phyloP scores from a whole-genome alignment of 495 filamentous ascomycete genomes.

The Neurospora intermedia region DNA sequence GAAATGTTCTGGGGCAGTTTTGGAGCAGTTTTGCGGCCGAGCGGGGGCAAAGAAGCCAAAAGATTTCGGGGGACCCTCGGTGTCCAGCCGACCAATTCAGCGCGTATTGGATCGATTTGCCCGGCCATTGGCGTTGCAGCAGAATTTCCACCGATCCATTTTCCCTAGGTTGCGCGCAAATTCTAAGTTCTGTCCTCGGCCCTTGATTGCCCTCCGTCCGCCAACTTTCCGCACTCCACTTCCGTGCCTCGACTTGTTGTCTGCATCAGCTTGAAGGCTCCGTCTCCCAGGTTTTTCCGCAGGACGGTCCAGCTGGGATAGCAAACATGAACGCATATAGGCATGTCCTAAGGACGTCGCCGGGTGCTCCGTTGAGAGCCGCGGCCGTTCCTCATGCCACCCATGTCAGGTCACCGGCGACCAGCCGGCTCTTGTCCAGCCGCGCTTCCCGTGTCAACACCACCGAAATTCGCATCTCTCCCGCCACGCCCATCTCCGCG shows the following conservation, averaged over 20 bases:
- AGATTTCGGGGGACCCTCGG: neutral
- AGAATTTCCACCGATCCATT: conserved; percentile 5
- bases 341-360: conserved; percentile 30
- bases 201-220: neutral
- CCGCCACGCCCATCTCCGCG: conserved; percentile 15
- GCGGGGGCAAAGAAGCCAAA: neutral
- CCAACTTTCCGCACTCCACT: neutral
- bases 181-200: conserved; percentile 1
- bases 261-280: conserved; percentile 9
- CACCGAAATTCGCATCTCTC: conserved; percentile 12
- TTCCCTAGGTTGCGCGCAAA: conserved; percentile 1
- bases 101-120: neutral
- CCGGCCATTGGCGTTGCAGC: neutral
- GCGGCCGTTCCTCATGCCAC: conserved; percentile 30
- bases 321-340: conserved; percentile 37
- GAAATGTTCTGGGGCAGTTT: neutral
- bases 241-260: neutral
- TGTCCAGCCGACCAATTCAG: neutral
- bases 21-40: neutral
- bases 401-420: conserved; percentile 43
- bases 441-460: conserved; percentile 12
- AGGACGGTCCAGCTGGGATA: conserved; percentile 6
- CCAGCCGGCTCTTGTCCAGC: conserved; percentile 46
- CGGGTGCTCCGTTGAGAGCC: conserved; percentile 25
- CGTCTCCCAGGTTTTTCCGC: conserved; percentile 4